A percentile compares a stretch with the other conserved stretches of the same genome.
Evolutionary conservation across 2,329 filamentous ascomycete genomes (phyloP).

Genomic region (Simplicillium sp.): DNA sequence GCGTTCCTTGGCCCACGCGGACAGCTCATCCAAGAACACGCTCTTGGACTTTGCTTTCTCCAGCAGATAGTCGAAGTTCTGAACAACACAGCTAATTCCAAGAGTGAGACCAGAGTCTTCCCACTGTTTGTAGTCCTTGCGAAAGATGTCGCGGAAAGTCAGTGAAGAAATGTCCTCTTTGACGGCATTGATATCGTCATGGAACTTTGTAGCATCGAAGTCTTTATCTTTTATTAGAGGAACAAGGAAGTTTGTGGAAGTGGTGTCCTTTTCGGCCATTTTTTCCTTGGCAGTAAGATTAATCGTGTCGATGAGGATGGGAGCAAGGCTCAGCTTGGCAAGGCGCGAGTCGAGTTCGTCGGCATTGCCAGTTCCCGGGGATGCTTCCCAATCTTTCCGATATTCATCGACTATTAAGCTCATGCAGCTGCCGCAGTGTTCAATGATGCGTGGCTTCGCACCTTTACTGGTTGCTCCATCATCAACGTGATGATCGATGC

Average conservation of each 20-base stretch:
- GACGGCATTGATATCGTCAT: conserved; percentile 47
- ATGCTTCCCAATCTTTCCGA: conserved; percentile 44
- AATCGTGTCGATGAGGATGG: conserved; percentile 65
- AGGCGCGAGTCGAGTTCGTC: conserved; percentile 43
- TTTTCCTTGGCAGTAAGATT: conserved; percentile 56
- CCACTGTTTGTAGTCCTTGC: conserved; percentile 85
- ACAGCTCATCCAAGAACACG: conserved; percentile 38
- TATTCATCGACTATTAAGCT: conserved; percentile 58
- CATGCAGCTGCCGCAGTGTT: conserved; percentile 62
- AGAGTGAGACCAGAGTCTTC: conserved; percentile 43
- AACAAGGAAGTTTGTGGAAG: conserved; percentile 51
- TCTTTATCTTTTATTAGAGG: conserved; percentile 23
- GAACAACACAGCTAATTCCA: conserved; percentile 59
- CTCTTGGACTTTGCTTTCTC: conserved; percentile 36
- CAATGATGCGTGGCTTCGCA: conserved; percentile 49
- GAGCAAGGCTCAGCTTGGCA: conserved; percentile 57
- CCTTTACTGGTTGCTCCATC: conserved; percentile 44
- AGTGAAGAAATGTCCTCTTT: conserved; percentile 59
- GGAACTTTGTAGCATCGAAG: conserved; percentile 49
- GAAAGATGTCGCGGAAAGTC: conserved; percentile 55
- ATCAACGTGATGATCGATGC: conserved; percentile 73
- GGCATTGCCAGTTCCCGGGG: conserved; percentile 19
- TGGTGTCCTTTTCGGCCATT: conserved; percentile 51
- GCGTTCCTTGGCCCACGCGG: conserved; percentile 44
- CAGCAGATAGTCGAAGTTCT: conserved; percentile 51